Percentiles rank a stretch among this genome's conserved stretches.
These are phyloP conservation scores for Apostasia ramifera DNA, from an alignment of 106 monocot species.

Conservation along the genomic window DNA sequence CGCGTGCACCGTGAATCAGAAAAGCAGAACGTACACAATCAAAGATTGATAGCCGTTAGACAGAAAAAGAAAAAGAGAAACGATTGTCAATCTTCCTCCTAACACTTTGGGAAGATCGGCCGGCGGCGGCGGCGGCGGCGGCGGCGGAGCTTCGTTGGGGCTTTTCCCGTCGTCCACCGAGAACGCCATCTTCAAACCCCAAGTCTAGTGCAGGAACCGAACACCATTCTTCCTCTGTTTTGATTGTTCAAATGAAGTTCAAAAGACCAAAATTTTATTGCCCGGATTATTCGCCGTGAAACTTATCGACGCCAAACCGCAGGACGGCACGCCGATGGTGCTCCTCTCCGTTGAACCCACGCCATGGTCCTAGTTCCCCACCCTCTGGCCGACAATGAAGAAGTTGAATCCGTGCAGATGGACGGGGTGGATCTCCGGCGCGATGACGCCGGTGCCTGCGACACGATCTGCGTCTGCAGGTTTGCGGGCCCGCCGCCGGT, in stretches of 20 bases:
- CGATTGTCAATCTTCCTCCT: background rate
- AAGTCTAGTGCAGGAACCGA: constrained; percentile 56
- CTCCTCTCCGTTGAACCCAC: constrained; percentile 65
- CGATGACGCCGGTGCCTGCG: constrained; percentile 55
- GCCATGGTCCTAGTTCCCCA: constrained; percentile 49
- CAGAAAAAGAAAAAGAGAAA: too few species aligned
- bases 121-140: constrained; percentile 54
- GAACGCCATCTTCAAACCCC: constrained; percentile 61
- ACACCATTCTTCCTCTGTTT: background rate
- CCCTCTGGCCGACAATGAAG: constrained; percentile 59
- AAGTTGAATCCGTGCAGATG: constrained; percentile 82
- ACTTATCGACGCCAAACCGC: constrained; percentile 63
- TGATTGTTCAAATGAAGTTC: background rate
- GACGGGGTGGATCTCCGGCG: constrained; percentile 68
- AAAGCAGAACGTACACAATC: too few species aligned
- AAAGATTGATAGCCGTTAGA: too few species aligned
- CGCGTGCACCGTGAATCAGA: too few species aligned
- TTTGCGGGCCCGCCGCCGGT: constrained; percentile 20
- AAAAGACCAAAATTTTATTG: background rate
- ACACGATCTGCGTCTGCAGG: constrained; percentile 40
- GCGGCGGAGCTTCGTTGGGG: constrained; percentile 24
- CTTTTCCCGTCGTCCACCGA: constrained; percentile 48
- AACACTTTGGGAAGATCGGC: constrained; percentile 48
- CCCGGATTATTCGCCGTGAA: constrained; percentile 78
- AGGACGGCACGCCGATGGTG: constrained; percentile 57